Percentiles rank a stretch among this genome's conserved stretches.
Conservation (phyloP, 257 asterid genomes). For the Rehmannia glutinosa region DNA sequence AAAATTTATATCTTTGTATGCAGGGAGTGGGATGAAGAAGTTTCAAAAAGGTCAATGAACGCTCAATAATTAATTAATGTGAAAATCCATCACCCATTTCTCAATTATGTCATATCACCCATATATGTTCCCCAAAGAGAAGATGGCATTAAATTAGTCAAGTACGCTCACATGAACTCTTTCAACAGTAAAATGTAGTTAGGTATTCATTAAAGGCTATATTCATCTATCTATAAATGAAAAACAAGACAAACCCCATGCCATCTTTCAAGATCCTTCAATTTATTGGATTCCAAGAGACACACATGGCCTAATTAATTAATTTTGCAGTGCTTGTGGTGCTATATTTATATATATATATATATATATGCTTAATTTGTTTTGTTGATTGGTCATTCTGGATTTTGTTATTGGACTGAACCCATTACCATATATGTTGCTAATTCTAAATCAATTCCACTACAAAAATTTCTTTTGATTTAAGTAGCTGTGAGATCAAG, state of each 20-base stretch:
- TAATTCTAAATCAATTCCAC: not conserved
- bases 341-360: not conserved
- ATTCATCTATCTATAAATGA: slow-evolving; percentile 3
- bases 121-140: slow-evolving; percentile 43
- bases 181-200: slow-evolving; percentile 28
- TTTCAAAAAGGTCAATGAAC: slow-evolving; percentile 11
- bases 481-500: not conserved
- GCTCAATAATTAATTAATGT: slow-evolving; percentile 9
- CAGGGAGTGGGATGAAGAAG: not conserved
- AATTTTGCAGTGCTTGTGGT: not conserved
- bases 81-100: slow-evolving; percentile 38
- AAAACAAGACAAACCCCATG: slow-evolving; percentile 16
- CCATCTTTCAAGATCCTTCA: slow-evolving; percentile 1
- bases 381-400: not conserved
- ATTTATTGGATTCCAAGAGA: slow-evolving; percentile 12
- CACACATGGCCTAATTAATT: not conserved
- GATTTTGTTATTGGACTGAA: not conserved
- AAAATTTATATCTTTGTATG: no score
- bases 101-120: slow-evolving; percentile 38
- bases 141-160: slow-evolving; percentile 37
- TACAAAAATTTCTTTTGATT: not conserved
- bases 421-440: not conserved
- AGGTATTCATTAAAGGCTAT: slow-evolving; percentile 20
- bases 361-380: not conserved
- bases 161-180: slow-evolving; percentile 30